Base-by-base conservation (phyloP, 345 rosid genomes). In the Moricandia moricandioides region DNA sequence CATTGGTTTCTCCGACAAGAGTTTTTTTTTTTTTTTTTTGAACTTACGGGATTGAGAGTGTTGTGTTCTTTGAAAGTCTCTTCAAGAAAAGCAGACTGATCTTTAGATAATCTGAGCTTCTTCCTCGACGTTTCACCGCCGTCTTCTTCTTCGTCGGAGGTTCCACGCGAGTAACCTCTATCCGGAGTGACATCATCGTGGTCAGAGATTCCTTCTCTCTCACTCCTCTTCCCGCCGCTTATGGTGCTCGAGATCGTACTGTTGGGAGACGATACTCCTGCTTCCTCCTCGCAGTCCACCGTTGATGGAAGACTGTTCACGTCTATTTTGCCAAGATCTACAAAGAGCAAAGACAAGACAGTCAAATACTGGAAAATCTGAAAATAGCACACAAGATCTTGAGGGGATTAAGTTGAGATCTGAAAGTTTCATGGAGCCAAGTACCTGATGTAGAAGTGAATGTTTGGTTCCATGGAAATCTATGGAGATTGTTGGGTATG, bases 31-130 rank as follows among this genome's bases (percentile, higher is more conserved):
- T 21, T 8, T 4, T 0, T 7, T 0, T 52, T 26, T 29, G 3
- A 26, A 84, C 98, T 83, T 85, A 95, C 99, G 2, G 98, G 99
- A 74, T 96, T 96, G 71, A 96, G 99, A 77, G 99, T 96, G 83
- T 80, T 92, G 82, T 96, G 93, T n/a, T 96, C 98, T 72, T 88
- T 92, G 74, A 96, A 96, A 84, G 86, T 92, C 66, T 88, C 97
- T 82, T 96, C 99, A 1, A 96, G 93, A 79, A 88, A 79, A 45
- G 96, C 93, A 49, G 98, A 89, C 76, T 96, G 99, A 72, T 96
- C 98, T 79, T 90, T 92, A 2, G 97, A 90, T 24, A 96, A 75
- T 62, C 99, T 76, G 34, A 96, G 97, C 77, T 96, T 96, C 88
- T 96, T 96, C 74, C 98, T 87, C 7, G 92, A 92, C 54, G 83